These are phyloP conservation scores for Saturnispora serradocipensis DNA, from an alignment of 805 yeast genomes.

Conservation along the genomic window DNA sequence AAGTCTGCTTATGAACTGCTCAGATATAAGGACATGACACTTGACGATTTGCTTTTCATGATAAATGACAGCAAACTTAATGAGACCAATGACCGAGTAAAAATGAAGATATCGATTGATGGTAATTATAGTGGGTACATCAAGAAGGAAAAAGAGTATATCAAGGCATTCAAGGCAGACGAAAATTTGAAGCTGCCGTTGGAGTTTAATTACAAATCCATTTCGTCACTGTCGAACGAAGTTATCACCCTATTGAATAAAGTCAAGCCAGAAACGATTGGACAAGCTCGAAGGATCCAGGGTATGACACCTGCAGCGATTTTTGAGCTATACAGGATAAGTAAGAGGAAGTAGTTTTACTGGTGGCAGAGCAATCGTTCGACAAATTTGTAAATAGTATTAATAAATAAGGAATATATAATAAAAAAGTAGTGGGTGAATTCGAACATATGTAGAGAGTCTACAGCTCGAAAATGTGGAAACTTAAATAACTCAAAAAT, in stretches of 20 bases:
- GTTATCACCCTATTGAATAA: constrained; percentile 58
- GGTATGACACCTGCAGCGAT: constrained; percentile 93
- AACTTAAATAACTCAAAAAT: neutral
- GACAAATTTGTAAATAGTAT: neutral
- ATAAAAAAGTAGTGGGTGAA: neutral
- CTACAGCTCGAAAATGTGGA: neutral
- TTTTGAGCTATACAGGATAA: constrained; percentile 62
- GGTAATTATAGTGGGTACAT: constrained; percentile 79
- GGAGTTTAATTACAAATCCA: constrained; percentile 48
- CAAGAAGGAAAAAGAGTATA: constrained; percentile 57
- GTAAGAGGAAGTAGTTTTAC: constrained; percentile 16
- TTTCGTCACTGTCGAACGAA: constrained; percentile 67
- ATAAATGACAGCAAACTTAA: constrained; percentile 20
- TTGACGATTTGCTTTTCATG: constrained; percentile 30
- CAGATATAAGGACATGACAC: constrained; percentile 38
- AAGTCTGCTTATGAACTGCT: constrained; percentile 66
- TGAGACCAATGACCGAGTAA: constrained; percentile 35
- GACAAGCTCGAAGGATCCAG: constrained; percentile 90
- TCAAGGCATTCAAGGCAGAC: constrained; percentile 75
- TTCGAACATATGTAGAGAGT: neutral
- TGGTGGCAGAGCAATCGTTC: neutral
- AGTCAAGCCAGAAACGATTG: constrained; percentile 81
- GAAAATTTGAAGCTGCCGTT: constrained; percentile 67
- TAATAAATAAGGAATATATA: neutral
- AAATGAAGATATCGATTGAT: constrained; percentile 61